phyloP scores from a whole-genome alignment of 768 basidiomycete genomes.

The Tricholoma saponaceum region DNA sequence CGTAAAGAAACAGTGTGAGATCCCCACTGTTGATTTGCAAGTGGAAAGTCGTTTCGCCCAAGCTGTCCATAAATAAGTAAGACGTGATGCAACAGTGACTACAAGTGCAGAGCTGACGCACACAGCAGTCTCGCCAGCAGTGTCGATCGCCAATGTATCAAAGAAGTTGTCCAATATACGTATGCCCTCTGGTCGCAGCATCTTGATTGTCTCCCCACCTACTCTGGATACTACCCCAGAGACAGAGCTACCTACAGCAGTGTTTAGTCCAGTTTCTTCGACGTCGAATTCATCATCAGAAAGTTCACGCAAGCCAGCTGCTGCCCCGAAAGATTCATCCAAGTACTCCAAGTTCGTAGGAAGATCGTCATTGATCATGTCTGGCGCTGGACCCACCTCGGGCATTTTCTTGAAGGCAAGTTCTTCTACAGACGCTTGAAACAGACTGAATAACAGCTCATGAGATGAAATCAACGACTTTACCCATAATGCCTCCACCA shows the following conservation, averaged over 20 bases:
- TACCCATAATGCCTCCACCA: constrained; percentile 34
- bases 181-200: constrained; percentile 64
- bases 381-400: constrained; percentile 74
- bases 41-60: constrained; percentile 44
- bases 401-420: constrained; percentile 73
- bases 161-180: constrained; percentile 72
- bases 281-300: constrained; percentile 67
- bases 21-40: constrained; percentile 59
- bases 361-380: constrained; percentile 89
- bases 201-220: constrained; percentile 83
- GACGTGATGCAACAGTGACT: constrained; percentile 2
- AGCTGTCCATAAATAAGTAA: constrained; percentile 20
- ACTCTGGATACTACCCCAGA: constrained; percentile 52
- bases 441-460: not conserved
- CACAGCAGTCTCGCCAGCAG: constrained; percentile 40
- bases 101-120: constrained; percentile 26
- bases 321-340: constrained; percentile 75
- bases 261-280: constrained; percentile 23
- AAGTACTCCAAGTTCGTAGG: constrained; percentile 88
- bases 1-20: constrained; percentile 72
- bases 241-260: constrained; percentile 22
- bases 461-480: constrained; percentile 1
- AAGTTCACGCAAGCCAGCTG: constrained; percentile 70
- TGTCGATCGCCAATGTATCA: constrained; percentile 56
- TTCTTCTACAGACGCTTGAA: constrained; percentile 72